Evolutionary conservation across 768 basidiomycete genomes (phyloP), one percentile per base, ranked within the genome.

Genomic region (Amanita phalloides): DNA sequence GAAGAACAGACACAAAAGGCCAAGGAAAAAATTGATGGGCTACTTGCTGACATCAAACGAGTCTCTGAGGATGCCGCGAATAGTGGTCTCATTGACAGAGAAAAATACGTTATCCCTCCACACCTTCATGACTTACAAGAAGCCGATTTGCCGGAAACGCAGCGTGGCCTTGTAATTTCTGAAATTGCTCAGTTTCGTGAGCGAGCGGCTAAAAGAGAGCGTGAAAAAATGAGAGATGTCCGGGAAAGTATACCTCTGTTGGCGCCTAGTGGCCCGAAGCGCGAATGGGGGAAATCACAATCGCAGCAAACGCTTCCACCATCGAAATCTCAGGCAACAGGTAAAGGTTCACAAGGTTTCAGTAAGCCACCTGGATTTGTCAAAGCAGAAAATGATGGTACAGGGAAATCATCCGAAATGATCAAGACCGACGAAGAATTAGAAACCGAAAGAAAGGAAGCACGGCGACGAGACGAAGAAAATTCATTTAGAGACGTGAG

Each of bases 181-280:
- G 93, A 97, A 64, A 99, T 99, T 55, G 92, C 93, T 0, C 85
- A 91, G 59, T 99, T 99, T 67, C 81, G 96, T 53, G 93, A 97
- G 68, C 82, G 90, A 20, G 90, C 93, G 0, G 91, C 90, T 7
- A 94, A 93, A 67, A 73, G 87, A 33, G 92, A 94, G 61, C 79
- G 87, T 17, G 92, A 95, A 66, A 93, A 94, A 68, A 64, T 86
- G 67, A 79, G 84, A 37, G 91, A 93, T 64, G 82, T 82, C 3
- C 78, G 76, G 56, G 77, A 77, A 54, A 77, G 68, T 53, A 76
- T 76, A 45, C 78, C 78, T 6, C 66, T 71, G 37, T 60, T 78
- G 39, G 41, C 75, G 6, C 85, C 85, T 1, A 87, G 83, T 62
- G 87, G 84, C 4, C 85, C 90, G 11, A 87, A 86, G 61, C 75